Evolutionary conservation across 140 eudicot species (phyloP).

Genomic region (Ambrosia hybrid): DNA sequence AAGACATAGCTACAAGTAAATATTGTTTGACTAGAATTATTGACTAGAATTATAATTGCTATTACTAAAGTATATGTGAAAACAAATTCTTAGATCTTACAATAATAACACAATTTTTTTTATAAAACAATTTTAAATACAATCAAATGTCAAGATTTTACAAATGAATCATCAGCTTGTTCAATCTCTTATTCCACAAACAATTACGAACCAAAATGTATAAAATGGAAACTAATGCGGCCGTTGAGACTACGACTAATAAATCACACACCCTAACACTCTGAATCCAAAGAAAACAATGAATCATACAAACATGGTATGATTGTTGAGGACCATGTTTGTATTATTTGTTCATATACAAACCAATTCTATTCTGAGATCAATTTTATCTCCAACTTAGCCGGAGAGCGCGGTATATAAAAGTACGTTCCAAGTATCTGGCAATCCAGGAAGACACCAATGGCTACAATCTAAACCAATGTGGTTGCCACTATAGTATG

Average conservation of each 20-base stretch:
- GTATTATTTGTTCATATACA: slow-evolving; percentile 27
- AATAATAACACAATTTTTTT: neutral
- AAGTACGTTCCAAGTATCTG: slow-evolving; percentile 93
- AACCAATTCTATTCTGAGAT: slow-evolving; percentile 12
- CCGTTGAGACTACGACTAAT: slow-evolving; percentile 37
- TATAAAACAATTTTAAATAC: neutral
- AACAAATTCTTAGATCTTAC: neutral
- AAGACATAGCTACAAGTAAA: no score
- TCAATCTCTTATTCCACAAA: slow-evolving; percentile 26
- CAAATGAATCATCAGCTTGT: slow-evolving; percentile 27
- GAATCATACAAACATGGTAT: slow-evolving; percentile 23
- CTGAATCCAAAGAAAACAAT: slow-evolving; percentile 23
- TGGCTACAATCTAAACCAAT: slow-evolving; percentile 82
- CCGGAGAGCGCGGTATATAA: slow-evolving; percentile 57
- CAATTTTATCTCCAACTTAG: slow-evolving; percentile 14
- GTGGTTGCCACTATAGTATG: slow-evolving; percentile 55
- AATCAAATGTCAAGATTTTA: slow-evolving; percentile 21
- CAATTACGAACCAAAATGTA: slow-evolving; percentile 29
- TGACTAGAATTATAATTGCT: no score
- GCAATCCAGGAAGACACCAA: slow-evolving; percentile 96
- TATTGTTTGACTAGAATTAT: no score
- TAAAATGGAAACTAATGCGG: slow-evolving; percentile 25
- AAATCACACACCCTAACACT: slow-evolving; percentile 33
- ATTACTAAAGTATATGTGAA: no score
- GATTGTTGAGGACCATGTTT: slow-evolving; percentile 1